phyloP scores from a whole-genome alignment of 1,284 basidiomycete genomes.

The Coriolopsis trogii region DNA sequence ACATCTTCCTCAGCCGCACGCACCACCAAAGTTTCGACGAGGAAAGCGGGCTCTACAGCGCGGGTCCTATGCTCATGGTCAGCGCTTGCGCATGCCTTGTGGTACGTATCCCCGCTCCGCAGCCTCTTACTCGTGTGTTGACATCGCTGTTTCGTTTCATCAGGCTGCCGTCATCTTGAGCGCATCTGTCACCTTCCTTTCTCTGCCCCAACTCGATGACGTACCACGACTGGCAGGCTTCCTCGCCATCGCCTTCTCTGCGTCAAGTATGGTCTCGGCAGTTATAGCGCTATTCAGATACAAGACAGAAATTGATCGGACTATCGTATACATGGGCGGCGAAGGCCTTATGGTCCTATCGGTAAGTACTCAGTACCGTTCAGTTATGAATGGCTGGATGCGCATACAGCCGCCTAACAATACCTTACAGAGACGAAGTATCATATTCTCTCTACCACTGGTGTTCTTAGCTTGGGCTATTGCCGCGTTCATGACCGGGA shows the following conservation, averaged over 20 bases:
- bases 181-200: constrained; percentile 76
- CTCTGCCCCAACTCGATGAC: constrained; percentile 68
- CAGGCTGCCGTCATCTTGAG: constrained; percentile 78
- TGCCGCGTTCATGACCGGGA: constrained; percentile 62
- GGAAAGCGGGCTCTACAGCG: constrained; percentile 55
- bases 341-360: constrained; percentile 63
- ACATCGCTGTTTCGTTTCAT: neutral
- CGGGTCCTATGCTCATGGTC: constrained; percentile 61
- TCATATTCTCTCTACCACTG: constrained; percentile 71
- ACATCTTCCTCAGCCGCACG: constrained; percentile 61
- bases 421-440: constrained; percentile 52
- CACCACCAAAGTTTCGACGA: constrained; percentile 54
- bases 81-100: constrained; percentile 69
- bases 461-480: constrained; percentile 73
- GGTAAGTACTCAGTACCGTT: constrained; percentile 39
- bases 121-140: neutral
- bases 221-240: constrained; percentile 63
- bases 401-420: constrained; percentile 1
- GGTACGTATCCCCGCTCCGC: constrained; percentile 44
- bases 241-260: constrained; percentile 66
- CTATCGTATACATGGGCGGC: constrained; percentile 44
- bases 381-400: too few species aligned
- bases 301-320: constrained; percentile 61
- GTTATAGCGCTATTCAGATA: constrained; percentile 67
- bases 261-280: constrained; percentile 66